Percentiles rank a stretch among this genome's conserved stretches.
These are phyloP conservation scores for Leccinum olivaceoglutinosum DNA, from an alignment of 1,284 basidiomycete species.

Conservation along the genomic window DNA sequence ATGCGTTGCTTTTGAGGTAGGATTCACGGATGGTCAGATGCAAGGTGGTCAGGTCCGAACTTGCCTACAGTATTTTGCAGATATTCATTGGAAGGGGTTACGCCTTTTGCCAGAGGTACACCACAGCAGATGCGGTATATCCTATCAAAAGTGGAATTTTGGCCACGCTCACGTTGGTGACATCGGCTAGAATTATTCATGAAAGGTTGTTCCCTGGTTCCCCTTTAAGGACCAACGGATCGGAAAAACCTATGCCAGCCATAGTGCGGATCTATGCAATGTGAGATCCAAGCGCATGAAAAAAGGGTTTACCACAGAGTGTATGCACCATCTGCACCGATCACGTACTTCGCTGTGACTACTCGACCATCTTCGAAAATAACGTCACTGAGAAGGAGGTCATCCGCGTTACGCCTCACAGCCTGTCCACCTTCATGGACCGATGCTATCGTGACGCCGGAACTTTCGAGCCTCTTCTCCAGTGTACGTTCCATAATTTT, in stretches of 20 bases:
- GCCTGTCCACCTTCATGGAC: too few species aligned
- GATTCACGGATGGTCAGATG: conserved; percentile 20
- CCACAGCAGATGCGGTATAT: conserved; percentile 33
- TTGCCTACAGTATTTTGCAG: conserved; percentile 32
- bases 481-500: conserved; percentile 40
- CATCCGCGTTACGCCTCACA: too few species aligned
- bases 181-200: conserved; percentile 20
- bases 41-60: conserved; percentile 24
- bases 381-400: too few species aligned
- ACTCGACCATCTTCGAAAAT: conserved; percentile 7
- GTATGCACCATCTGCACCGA: conserved; percentile 8
- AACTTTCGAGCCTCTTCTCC: conserved; percentile 29
- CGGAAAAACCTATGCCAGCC: conserved; percentile 13
- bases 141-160: conserved; percentile 1
- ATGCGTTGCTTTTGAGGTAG: conserved; percentile 9
- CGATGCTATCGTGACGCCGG: conserved; percentile 24
- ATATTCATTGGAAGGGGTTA: conserved; percentile 29
- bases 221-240: conserved; percentile 4
- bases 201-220: conserved; percentile 9
- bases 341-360: conserved; percentile 42
- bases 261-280: conserved; percentile 15
- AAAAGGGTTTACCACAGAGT: conserved; percentile 38
- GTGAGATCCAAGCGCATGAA: not conserved
- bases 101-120: conserved; percentile 28
- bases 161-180: conserved; percentile 4